Percentiles rank a stretch among this genome's conserved stretches.
These are phyloP conservation scores for Pyropia haitanensis DNA, from an alignment of 23 red algal species.

Conservation along the genomic window DNA sequence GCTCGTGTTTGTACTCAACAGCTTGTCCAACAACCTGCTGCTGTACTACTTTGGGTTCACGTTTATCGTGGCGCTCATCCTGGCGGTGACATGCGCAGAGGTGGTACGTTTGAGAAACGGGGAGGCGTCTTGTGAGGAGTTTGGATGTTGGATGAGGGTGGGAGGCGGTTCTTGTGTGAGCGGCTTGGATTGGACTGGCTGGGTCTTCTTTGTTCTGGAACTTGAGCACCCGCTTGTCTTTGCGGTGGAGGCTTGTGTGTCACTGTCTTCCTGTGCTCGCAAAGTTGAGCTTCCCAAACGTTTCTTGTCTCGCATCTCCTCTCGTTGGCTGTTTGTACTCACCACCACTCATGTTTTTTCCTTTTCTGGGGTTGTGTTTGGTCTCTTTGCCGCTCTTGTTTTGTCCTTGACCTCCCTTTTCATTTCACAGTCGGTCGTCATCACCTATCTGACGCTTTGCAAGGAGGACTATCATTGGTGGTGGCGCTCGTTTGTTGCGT, in stretches of 20 bases:
- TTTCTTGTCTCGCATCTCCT: no score
- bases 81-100: conserved; percentile 55
- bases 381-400: background rate
- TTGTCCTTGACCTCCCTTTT: conserved; percentile 8
- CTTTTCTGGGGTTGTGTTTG: no score
- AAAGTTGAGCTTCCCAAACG: no score
- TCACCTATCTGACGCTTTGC: conserved; percentile 74
- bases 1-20: conserved; percentile 90
- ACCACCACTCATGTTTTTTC: no score
- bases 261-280: no score
- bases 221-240: no score
- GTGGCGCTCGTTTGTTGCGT: conserved; percentile 72
- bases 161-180: no score
- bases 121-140: background rate
- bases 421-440: conserved; percentile 33
- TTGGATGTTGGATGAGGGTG: no score
- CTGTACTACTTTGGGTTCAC: conserved; percentile 95
- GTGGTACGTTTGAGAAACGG: conserved; percentile 1
- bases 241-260: no score
- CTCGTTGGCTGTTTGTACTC: no score
- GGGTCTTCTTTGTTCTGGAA: no score
- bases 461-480: conserved; percentile 82
- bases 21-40: conserved; percentile 63
- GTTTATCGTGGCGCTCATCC: conserved; percentile 45
- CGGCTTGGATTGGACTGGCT: no score